phyloP scores from a whole-genome alignment of 116 monocot genomes.

The Zostera marina region DNA sequence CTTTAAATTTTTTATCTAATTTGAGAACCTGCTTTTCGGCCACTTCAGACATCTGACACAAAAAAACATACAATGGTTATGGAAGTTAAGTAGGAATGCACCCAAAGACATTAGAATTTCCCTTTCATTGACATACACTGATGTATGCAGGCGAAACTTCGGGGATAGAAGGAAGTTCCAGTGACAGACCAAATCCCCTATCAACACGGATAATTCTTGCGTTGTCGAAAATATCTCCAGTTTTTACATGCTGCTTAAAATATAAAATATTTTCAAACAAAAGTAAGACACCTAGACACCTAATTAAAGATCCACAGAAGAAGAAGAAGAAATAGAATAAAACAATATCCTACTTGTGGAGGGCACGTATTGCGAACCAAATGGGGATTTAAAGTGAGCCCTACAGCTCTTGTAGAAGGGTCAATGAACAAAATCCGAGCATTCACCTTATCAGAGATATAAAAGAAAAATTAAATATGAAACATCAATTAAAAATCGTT shows the following conservation, averaged over 20 bases:
- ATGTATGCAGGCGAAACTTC: conserved; percentile 58
- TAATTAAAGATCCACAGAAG: neutral
- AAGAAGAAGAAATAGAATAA: conserved; percentile 2
- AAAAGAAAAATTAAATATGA: conserved; percentile 1
- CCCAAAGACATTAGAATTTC: neutral
- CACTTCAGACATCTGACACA: conserved; percentile 44
- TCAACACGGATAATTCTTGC: conserved; percentile 61
- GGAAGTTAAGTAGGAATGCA: neutral
- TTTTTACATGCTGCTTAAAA: conserved; percentile 40
- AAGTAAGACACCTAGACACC: neutral
- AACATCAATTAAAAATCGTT: too few species aligned
- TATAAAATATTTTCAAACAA: neutral
- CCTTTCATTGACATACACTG: conserved; percentile 26
- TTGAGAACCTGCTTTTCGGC: conserved; percentile 48
- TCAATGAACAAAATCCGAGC: conserved; percentile 90
- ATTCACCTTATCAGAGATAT: conserved; percentile 33
- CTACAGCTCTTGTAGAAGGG: conserved; percentile 78
- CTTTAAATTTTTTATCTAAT: conserved; percentile 73
- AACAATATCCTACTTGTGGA: conserved; percentile 38
- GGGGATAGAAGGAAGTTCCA: conserved; percentile 66
- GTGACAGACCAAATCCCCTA: conserved; percentile 53
- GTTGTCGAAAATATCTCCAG: conserved; percentile 83
- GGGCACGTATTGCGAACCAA: conserved; percentile 45
- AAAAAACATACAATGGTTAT: neutral
- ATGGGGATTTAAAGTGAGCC: conserved; percentile 58